Conservation (phyloP, 139 green algal genomes). For the Ulvella scutata region DNA sequence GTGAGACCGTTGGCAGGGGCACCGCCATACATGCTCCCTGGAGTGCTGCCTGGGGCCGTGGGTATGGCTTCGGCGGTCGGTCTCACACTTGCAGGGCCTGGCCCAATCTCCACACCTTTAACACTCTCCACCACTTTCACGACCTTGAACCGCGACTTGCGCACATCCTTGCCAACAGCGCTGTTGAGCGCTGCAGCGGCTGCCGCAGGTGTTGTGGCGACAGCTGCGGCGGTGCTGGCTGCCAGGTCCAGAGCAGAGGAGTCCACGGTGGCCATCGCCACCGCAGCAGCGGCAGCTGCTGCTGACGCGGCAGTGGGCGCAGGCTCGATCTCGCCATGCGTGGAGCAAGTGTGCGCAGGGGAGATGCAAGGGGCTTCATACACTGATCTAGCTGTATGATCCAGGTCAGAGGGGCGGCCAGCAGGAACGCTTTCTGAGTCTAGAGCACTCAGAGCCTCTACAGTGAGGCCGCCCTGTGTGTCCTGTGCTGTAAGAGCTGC, state of each 20-base stretch:
- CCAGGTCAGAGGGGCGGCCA: not conserved
- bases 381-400: not conserved
- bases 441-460: not conserved
- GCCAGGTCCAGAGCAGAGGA: not conserved
- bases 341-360: not conserved
- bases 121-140: not conserved
- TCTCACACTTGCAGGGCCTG: not conserved
- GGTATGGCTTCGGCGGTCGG: not conserved
- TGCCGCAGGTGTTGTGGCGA: not conserved
- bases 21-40: not conserved
- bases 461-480: not conserved
- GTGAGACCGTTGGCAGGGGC: not conserved
- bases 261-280: not conserved
- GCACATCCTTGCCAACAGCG: not conserved
- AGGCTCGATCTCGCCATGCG: not conserved
- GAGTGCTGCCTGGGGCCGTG: not conserved
- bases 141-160: constrained; percentile 3
- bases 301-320: not conserved
- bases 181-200: not conserved
- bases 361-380: not conserved
- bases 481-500: not conserved
- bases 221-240: not conserved
- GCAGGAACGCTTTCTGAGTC: not conserved
- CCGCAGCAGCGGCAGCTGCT: not conserved
- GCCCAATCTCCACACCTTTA: not conserved